Conservation (phyloP, 495 filamentous ascomycete genomes). For the Hyaloscypha variabilis region DNA sequence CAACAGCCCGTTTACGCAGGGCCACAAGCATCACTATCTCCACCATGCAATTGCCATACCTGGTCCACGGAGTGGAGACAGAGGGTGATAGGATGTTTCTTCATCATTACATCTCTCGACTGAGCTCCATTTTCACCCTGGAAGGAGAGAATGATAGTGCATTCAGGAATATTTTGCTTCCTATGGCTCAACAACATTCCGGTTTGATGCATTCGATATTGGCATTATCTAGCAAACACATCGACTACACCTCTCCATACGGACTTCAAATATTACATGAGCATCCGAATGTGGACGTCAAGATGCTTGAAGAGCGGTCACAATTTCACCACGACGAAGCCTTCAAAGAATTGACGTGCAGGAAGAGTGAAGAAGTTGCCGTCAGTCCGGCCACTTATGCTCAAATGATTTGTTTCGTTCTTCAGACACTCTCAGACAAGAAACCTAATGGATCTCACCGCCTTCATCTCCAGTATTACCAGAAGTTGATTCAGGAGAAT, state of each 20-base stretch:
- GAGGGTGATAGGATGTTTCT: slow-evolving; percentile 81
- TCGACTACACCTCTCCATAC: slow-evolving; percentile 58
- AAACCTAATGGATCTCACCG: slow-evolving; percentile 78
- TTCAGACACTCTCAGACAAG: slow-evolving; percentile 81
- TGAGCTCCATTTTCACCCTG: slow-evolving; percentile 80
- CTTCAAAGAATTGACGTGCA: slow-evolving; percentile 50
- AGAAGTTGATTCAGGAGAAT: slow-evolving; percentile 65
- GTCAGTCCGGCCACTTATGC: slow-evolving; percentile 69
- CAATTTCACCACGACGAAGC: slow-evolving; percentile 64
- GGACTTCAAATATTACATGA: slow-evolving; percentile 46
- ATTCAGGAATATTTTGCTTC: slow-evolving; percentile 85
- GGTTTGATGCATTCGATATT: slow-evolving; percentile 94
- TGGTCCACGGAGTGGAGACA: slow-evolving; percentile 87
- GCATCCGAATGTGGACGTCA: slow-evolving; percentile 42
- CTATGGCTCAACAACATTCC: slow-evolving; percentile 79
- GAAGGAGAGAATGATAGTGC: slow-evolving; percentile 86
- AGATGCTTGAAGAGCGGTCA: slow-evolving; percentile 47
- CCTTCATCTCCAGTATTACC: slow-evolving; percentile 77
- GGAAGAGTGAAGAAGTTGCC: slow-evolving; percentile 38
- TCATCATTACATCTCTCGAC: slow-evolving; percentile 81
- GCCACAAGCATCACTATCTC: slow-evolving; percentile 27
- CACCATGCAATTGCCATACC: slow-evolving; percentile 65
- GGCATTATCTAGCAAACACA: slow-evolving; percentile 81
- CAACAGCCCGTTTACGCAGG: slow-evolving; percentile 32
- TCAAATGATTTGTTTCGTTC: slow-evolving; percentile 76